Conservation (phyloP, 75 land plant genomes). For the Chamaecyparis obtusa region DNA sequence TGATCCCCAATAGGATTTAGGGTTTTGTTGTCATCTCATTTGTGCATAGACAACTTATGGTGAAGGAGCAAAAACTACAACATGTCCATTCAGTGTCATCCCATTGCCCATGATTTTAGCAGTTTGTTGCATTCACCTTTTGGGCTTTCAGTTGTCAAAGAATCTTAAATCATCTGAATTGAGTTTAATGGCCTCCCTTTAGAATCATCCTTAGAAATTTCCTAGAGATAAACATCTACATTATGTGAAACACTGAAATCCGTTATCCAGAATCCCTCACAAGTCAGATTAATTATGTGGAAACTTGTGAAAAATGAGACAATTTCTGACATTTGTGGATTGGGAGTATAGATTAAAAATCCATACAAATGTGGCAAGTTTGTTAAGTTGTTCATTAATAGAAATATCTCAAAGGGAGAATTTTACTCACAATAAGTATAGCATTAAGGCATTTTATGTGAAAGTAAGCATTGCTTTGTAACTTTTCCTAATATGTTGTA, state of each 20-base stretch:
- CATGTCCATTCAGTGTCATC: neutral
- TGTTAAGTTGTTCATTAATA: neutral
- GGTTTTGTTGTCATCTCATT: neutral
- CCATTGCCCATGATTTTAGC: neutral
- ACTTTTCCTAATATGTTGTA: too few species aligned
- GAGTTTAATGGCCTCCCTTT: neutral
- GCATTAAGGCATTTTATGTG: neutral
- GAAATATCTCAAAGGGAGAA: neutral
- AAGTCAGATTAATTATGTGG: too few species aligned
- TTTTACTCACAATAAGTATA: neutral
- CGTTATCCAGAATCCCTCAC: too few species aligned
- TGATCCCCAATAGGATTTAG: neutral
- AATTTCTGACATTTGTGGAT: too few species aligned
- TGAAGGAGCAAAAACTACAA: neutral
- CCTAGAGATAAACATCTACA: neutral
- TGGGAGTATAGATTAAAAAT: too few species aligned
- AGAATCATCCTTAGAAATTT: neutral
- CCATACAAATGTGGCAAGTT: too few species aligned
- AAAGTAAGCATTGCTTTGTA: too few species aligned
- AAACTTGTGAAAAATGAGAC: too few species aligned
- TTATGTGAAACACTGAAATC: too few species aligned
- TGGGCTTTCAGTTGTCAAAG: neutral
- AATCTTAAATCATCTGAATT: neutral
- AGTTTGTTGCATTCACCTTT: neutral
- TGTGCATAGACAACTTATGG: neutral